These are phyloP conservation scores for Ceratobasidium sp. DNA, from an alignment of 1,284 basidiomycete species.

Conservation along the genomic window DNA sequence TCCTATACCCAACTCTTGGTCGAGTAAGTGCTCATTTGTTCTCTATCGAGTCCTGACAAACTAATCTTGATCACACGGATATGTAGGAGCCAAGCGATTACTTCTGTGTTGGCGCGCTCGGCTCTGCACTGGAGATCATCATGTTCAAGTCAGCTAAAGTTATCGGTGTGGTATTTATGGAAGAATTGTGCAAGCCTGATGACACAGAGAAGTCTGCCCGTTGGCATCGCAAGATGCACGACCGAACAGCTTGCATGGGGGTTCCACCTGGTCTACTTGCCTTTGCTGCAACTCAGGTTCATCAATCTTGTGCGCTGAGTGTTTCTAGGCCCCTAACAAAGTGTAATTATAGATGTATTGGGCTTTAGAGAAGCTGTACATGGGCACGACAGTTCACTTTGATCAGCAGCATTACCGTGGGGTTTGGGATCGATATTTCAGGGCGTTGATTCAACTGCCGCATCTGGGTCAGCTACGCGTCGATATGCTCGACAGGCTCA, in stretches of 20 bases:
- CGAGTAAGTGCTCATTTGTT: background rate
- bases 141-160: background rate
- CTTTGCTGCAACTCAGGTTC: background rate
- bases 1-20: background rate
- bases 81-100: background rate
- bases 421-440: constrained; percentile 8
- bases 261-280: background rate
- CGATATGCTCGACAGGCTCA: constrained; percentile 10
- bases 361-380: constrained; percentile 15
- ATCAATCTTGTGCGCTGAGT: background rate
- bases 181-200: background rate
- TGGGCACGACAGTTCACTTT: background rate
- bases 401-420: constrained; percentile 11
- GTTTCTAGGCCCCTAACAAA: background rate
- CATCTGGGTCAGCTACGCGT: constrained; percentile 1
- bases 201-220: background rate
- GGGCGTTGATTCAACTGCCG: background rate
- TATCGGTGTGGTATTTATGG: background rate
- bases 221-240: background rate
- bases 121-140: background rate
- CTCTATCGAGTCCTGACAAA: background rate
- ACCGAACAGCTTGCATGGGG: background rate
- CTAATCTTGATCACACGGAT: background rate
- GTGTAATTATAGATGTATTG: constrained; percentile 9
- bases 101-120: background rate